These are phyloP conservation scores for Scytalidium sp. DNA, from an alignment of 2,329 filamentous ascomycete species.

Conservation along the genomic window DNA sequence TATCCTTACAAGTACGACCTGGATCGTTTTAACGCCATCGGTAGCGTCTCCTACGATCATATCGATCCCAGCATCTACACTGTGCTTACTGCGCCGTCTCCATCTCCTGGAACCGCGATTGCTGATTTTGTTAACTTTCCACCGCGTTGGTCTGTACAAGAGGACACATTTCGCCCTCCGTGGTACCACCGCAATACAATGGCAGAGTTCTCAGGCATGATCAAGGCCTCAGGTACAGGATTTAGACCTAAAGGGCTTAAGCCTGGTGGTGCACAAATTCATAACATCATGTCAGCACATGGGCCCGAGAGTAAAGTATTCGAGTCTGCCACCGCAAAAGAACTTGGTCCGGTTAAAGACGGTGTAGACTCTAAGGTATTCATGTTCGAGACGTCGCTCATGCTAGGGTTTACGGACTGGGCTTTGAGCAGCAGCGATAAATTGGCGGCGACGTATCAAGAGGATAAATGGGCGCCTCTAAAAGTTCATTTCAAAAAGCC, in stretches of 20 bases:
- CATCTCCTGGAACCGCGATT: slow-evolving; percentile 53
- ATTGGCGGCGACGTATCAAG: no score
- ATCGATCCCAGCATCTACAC: slow-evolving; percentile 78
- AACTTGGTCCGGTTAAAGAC: slow-evolving; percentile 53
- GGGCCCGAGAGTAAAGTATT: slow-evolving; percentile 55
- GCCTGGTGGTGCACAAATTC: slow-evolving; percentile 58
- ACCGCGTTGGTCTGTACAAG: slow-evolving; percentile 60
- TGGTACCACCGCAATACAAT: slow-evolving; percentile 66
- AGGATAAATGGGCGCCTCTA: no score
- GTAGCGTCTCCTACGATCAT: slow-evolving; percentile 71
- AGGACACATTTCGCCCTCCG: slow-evolving; percentile 57
- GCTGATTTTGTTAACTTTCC: slow-evolving; percentile 66
- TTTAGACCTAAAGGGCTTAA: slow-evolving; percentile 43
- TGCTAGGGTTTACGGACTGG: neutral
- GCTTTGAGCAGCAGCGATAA: no score
- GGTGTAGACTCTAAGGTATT: slow-evolving; percentile 61
- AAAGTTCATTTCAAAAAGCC: no score
- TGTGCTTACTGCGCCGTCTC: slow-evolving; percentile 56
- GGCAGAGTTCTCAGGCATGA: slow-evolving; percentile 65
- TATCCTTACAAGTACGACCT: slow-evolving; percentile 82
- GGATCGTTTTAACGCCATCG: slow-evolving; percentile 72
- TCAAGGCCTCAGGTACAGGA: slow-evolving; percentile 45
- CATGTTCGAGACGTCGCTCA: slow-evolving; percentile 56
- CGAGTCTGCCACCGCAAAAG: slow-evolving; percentile 49
- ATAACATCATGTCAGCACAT: slow-evolving; percentile 63